A percentile compares a stretch with the other conserved stretches of the same genome.
phyloP scores from a whole-genome alignment of 805 yeast genomes.

The Myxozyma monticola region DNA sequence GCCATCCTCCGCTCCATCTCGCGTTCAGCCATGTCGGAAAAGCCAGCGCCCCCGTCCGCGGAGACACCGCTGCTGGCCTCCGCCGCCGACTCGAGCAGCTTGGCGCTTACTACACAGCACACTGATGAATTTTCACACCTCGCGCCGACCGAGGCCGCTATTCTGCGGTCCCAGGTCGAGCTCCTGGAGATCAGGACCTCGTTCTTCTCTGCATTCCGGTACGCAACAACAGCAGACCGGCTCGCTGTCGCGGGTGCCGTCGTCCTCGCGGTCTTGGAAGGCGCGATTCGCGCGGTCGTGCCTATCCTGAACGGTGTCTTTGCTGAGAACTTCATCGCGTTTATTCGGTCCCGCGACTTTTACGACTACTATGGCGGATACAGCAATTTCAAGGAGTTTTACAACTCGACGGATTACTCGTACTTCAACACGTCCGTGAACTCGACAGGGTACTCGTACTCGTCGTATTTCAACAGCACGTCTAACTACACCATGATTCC shows the following conservation, averaged over 20 bases:
- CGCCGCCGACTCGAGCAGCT: background rate
- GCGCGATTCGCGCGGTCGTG: conserved; percentile 35
- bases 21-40: conserved; percentile 3
- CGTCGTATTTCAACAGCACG: conserved; percentile 13
- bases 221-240: conserved; percentile 33
- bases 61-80: conserved; percentile 14
- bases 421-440: conserved; percentile 7
- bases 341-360: conserved; percentile 30
- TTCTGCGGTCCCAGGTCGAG: conserved; percentile 40
- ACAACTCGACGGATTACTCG: conserved; percentile 9
- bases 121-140: conserved; percentile 32
- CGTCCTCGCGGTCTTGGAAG: conserved; percentile 22
- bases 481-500: conserved; percentile 26
- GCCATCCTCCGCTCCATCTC: background rate
- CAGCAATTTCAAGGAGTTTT: conserved; percentile 14
- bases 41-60: conserved; percentile 5
- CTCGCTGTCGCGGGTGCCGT: conserved; percentile 13
- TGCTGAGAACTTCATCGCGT: conserved; percentile 41
- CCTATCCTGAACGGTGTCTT: conserved; percentile 44
- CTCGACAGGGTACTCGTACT: conserved; percentile 12
- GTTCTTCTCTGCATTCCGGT: conserved; percentile 39
- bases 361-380: conserved; percentile 27
- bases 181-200: conserved; percentile 25
- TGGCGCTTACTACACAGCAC: conserved; percentile 7
- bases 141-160: conserved; percentile 37